Evolutionary conservation across 768 basidiomycete genomes (phyloP).

Genomic region (Lyophyllum semitale): DNA sequence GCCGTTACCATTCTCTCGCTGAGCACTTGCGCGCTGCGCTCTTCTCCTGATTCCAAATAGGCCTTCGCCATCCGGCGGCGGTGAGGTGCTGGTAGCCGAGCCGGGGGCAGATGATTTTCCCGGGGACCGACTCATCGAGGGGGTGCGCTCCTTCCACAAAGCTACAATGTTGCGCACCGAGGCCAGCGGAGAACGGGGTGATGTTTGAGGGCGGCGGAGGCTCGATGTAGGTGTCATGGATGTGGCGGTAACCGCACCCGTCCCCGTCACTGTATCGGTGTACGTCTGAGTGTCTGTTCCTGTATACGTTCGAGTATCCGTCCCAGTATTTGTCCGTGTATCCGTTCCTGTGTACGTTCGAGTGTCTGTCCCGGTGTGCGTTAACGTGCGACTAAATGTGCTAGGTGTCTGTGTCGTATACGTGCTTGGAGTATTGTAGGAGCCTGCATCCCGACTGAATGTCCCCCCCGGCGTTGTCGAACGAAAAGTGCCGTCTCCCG

Average conservation of each 20-base stretch:
- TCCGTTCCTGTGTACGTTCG: constrained; percentile 26
- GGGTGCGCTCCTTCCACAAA: constrained; percentile 79
- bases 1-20: constrained; percentile 26
- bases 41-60: constrained; percentile 54
- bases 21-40: constrained; percentile 38
- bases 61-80: constrained; percentile 41
- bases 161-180: constrained; percentile 80
- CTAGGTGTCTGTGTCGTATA: constrained; percentile 37
- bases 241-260: constrained; percentile 36
- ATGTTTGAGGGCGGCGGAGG: constrained; percentile 62
- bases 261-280: constrained; percentile 38
- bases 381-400: constrained; percentile 32
- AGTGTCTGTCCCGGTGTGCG: constrained; percentile 27
- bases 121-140: constrained; percentile 40
- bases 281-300: constrained; percentile 18
- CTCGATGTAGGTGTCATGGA: constrained; percentile 51
- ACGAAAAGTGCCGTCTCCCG: constrained; percentile 25
- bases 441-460: constrained; percentile 26
- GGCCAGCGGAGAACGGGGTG: constrained; percentile 70
- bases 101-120: constrained; percentile 39
- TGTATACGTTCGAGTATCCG: constrained; percentile 29
- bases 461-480: constrained; percentile 29
- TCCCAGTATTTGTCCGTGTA: constrained; percentile 31
- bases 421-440: constrained; percentile 35
- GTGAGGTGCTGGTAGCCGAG: constrained; percentile 38